Evolutionary conservation across 371 early-diverging fungal species (phyloP), one percentile per base, ranked within the genome.

Genomic region (Mucor mucedo): DNA sequence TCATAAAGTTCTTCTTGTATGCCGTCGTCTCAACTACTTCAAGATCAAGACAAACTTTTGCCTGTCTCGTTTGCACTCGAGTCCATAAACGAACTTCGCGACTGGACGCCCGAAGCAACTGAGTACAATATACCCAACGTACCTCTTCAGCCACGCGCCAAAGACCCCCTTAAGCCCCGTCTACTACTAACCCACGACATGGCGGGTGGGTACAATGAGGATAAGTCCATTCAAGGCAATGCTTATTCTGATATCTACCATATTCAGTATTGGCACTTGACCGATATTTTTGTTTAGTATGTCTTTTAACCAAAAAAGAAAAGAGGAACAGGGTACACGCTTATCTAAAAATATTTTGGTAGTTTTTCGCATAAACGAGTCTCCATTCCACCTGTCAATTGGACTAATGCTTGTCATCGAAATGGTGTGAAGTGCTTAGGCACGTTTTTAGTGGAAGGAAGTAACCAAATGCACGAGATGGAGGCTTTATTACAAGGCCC

Each of bases 181-280:
- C 44, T 69, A 2, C 3, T 69, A 3, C 7, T 72, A 14, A 57
- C 50, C 2, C 90, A 89, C 63, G 90, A 89, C 69, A 86, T 86
- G 85, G 84, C 80, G 3, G 84, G 82, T 73, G 89, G 89, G 0
- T 89, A 90, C 59, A 68, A 53, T 29, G 83, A 86, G 63, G 89
- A 89, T 53, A 66, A 62, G 4, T 42, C 38, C 7, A 63, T 80
- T 2, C 89, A 86, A 53, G 87, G 88, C 39, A 79, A 77, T 54
- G 59, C 68, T 56, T 79, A 73, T 65, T 53, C 72, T 3, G 70
- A 63, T 0, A 73, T 80, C 27, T 86, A 84, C 53, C 70, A 63
- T 52, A 52, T 70, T 52, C 82, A 84, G 45, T 80, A 86, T 62
- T 87, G 85, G 86, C 79, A 72, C 57, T 78, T 80, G 56, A 69